phyloP scores from a whole-genome alignment of 2,329 filamentous ascomycete genomes.

The Plectosphaerella cucumerina region DNA sequence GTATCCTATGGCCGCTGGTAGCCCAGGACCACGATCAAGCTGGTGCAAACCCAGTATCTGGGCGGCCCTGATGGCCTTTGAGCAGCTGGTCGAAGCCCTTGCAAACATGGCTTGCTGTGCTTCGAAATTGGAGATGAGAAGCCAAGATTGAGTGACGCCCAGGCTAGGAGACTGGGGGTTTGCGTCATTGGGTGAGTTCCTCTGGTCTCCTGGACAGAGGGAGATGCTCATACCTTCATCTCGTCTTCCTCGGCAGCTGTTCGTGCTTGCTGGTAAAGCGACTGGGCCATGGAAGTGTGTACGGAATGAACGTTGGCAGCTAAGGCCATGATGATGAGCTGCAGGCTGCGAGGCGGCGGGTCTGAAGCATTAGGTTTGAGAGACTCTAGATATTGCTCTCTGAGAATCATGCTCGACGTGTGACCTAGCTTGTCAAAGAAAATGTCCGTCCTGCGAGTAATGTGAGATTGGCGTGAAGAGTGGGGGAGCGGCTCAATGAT shows the following conservation, averaged over 20 bases:
- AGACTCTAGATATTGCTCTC: background rate
- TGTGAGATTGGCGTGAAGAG: background rate
- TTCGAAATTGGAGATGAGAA: background rate
- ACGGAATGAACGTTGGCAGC: background rate
- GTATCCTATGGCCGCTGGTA: background rate
- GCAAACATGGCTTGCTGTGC: background rate
- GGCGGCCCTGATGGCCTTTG: background rate
- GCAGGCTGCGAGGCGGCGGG: background rate
- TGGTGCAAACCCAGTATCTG: background rate
- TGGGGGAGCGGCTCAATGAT: too few species aligned
- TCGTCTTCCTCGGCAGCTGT: background rate
- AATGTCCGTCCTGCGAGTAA: background rate
- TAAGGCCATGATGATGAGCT: constrained; percentile 1
- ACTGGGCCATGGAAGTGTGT: background rate
- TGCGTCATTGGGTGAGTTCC: background rate
- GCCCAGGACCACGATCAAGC: background rate
- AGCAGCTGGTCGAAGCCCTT: background rate
- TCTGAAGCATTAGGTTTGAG: background rate
- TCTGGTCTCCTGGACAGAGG: background rate
- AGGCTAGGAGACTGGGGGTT: too few species aligned
- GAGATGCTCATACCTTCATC: background rate
- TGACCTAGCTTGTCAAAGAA: background rate
- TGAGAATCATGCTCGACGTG: background rate
- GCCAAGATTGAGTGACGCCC: background rate
- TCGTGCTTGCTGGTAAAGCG: background rate